Evolutionary conservation across 2,329 filamentous ascomycete genomes (phyloP).

Genomic region (Aspergillus hiratsukae): DNA sequence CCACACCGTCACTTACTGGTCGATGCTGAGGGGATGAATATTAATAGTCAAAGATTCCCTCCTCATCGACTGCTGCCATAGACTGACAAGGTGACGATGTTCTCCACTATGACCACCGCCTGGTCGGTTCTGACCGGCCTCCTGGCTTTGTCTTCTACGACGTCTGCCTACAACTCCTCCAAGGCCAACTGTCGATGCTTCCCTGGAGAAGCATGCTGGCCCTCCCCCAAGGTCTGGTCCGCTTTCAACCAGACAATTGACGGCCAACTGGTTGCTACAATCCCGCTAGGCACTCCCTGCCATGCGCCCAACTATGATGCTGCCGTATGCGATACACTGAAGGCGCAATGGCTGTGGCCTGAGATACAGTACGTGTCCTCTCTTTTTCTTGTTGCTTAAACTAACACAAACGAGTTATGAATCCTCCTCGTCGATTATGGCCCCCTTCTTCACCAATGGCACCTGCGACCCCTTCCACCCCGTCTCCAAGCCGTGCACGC

Average conservation of each 20-base stretch:
- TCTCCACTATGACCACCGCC: not conserved
- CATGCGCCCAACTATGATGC: constrained; percentile 49
- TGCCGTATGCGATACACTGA: constrained; percentile 39
- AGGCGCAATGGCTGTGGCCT: constrained; percentile 42
- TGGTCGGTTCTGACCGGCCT: constrained; percentile 4
- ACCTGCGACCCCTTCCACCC: constrained; percentile 41
- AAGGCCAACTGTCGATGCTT: constrained; percentile 42
- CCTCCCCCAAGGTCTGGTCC: constrained; percentile 44
- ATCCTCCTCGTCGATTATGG: constrained; percentile 42
- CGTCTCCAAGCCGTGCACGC: constrained; percentile 22
- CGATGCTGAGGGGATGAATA: not conserved
- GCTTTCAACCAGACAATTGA: constrained; percentile 50
- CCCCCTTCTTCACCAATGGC: constrained; percentile 35
- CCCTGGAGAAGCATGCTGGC: constrained; percentile 55
- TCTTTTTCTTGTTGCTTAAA: not conserved
- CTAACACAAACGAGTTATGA: constrained; percentile 51
- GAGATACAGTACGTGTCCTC: constrained; percentile 40
- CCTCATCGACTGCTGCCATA: not conserved
- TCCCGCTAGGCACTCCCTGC: constrained; percentile 51
- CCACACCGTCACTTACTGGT: too few species aligned
- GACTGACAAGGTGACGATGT: not conserved
- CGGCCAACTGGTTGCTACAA: constrained; percentile 49
- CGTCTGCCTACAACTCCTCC: not conserved
- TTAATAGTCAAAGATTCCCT: not conserved
- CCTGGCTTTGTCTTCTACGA: not conserved